Base-by-base conservation (phyloP, 1,139 yeast genomes). In the Schwanniomyces etchellsii region DNA sequence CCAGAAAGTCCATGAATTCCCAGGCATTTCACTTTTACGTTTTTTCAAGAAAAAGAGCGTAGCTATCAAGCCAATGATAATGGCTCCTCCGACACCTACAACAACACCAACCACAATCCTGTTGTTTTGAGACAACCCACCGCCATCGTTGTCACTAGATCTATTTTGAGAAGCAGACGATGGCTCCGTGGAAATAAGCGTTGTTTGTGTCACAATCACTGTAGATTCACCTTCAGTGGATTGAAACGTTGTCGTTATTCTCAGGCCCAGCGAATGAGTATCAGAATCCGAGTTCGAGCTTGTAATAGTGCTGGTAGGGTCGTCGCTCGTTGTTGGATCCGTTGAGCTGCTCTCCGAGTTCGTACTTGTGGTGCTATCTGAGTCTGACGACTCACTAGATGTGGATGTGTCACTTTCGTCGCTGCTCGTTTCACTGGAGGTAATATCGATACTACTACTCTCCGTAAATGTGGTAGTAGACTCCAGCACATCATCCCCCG, bases 1-100 rank as follows among this genome's bases (percentile, higher is more conserved):
- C 74, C 74, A 68, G 57, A 68, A 68, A 2, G 74, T 68, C 74
- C 74, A 68, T 17, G 70, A 65, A 11, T 65, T 58, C 29, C 42
- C 47, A 30, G 57, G 57, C 32, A 47, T 52, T 36, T 51, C 53
- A 27, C 54, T 47, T 38, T 53, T 48, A 43, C 59, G 61, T 45
- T 52, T 61, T 39, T 60, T 57, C 42, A 55, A 46, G 28, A 18
- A 31, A 49, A 57, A 66, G 29, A 66, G 48, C 9, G 63, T 47
- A 1, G 52, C 64, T 3, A 57, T 38, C 13, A 67, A 47, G 11
- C 62, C 71, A 22, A 66, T 24, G 30, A 67, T 49, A 22, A 67
- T 53, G 4, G 70, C 53, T 2, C 73, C 74, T 29, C 74, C 74
- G 5, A 67, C 69, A 27, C 74, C 74, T 10, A 68, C 74, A 26